Base-by-base conservation (phyloP, 2,329 filamentous ascomycete genomes). In the Beauveria pseudobassiana region DNA sequence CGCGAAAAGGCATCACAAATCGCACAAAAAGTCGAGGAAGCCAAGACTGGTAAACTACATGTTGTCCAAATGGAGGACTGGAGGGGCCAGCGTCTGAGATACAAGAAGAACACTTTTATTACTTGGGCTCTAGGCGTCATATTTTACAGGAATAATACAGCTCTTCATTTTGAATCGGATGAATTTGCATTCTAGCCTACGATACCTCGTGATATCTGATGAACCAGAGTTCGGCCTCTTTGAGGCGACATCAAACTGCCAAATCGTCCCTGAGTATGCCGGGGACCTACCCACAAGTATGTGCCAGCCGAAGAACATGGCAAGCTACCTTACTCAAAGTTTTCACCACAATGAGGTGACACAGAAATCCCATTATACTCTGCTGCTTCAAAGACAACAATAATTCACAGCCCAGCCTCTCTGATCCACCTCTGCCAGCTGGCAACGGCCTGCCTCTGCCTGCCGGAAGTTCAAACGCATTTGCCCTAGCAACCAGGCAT, bases 11-110 rank as follows among this genome's bases (percentile, higher is more conserved):
- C 28, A 61, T 1, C 38, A 24, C 0, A 18, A 16, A 3, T 40
- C 22, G 5, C 14, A 49, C 10, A 28, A 5, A 16, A 38, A 54
- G n/a, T 61, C 59, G 2, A 54, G 30, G 18, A 54, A 55, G 22
- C 34, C 50, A 5, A 22, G 59, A 49, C 3, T 54, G 26, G 42
- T 50, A 7, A 54, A 49, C 16, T 54, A 40, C 22, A 42, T 61
- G 51, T 12, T 61, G n/a, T 61, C 42, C 18, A 61, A 61, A 54
- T 61, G 59, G 50, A 61, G 59, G 50, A 49, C 51, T 20, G 51
- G 43, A 22, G 20, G 43, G 14, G 18, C 10, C 2, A 49, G 49
- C 12, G 42, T 28, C 9, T 61, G 50, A 61, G 57, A 24, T 24
- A 24, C 12, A 22, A 5, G 26, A 20, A 16, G 24, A 3, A 14